Percentiles rank a stretch among this genome's conserved stretches.
These are phyloP conservation scores for Zalaria obscura DNA, from an alignment of 2,329 filamentous ascomycete genomes.

Conservation along the genomic window DNA sequence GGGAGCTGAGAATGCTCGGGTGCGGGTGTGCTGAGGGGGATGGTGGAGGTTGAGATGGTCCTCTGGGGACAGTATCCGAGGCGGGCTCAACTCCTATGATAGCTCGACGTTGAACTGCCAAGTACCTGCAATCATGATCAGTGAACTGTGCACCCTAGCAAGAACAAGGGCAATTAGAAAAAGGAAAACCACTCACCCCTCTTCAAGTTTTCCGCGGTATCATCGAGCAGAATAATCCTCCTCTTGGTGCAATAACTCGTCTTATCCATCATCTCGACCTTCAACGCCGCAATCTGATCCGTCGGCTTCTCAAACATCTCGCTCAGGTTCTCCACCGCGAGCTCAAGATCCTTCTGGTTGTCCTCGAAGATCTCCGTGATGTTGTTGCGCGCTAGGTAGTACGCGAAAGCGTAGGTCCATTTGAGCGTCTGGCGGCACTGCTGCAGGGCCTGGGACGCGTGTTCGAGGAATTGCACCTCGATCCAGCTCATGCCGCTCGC, in stretches of 20 bases:
- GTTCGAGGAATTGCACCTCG: constrained; percentile 91
- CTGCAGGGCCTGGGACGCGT: constrained; percentile 84
- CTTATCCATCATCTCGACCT: constrained; percentile 98
- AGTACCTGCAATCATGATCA: constrained; percentile 11
- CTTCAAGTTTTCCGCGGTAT: constrained; percentile 85
- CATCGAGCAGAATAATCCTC: constrained; percentile 74
- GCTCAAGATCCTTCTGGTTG: constrained; percentile 94
- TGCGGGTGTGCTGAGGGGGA: no score
- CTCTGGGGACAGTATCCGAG: no score
- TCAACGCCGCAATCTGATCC: constrained; percentile 69
- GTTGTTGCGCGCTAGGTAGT: constrained; percentile 93
- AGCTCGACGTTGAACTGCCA: constrained; percentile 21
- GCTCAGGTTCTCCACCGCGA: constrained; percentile 92
- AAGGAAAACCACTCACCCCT: constrained; percentile 49
- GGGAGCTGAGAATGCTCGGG: no score
- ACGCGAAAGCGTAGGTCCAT: constrained; percentile 98
- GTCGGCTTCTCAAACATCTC: constrained; percentile 99
- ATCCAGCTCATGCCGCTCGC: constrained; percentile 97
- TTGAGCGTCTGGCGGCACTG: constrained; percentile 97
- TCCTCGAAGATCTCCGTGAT: constrained; percentile 95
- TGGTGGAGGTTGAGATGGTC: no score
- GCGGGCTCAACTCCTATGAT: background rate
- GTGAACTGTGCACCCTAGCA: constrained; percentile 2
- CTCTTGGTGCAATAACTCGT: constrained; percentile 93
- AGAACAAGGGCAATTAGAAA: background rate